Percentiles rank a stretch among this genome's conserved stretches.
These are phyloP conservation scores for Ephemerocybe angulata DNA, from an alignment of 768 basidiomycete genomes.

Conservation along the genomic window DNA sequence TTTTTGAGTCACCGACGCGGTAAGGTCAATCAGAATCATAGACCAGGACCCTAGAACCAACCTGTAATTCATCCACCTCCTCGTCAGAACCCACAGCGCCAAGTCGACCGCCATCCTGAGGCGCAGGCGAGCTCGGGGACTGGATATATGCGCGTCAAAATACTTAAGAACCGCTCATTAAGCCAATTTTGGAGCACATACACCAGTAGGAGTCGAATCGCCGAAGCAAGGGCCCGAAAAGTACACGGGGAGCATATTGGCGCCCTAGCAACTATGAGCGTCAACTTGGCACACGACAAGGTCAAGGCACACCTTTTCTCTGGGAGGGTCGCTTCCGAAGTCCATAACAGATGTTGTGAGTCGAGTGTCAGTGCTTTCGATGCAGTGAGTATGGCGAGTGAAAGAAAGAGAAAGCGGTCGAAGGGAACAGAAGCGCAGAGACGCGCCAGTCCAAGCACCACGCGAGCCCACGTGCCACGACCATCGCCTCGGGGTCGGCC, in stretches of 20 bases:
- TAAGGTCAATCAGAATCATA: no score
- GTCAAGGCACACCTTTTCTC: background rate
- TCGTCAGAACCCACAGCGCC: background rate
- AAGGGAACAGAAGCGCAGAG: no score
- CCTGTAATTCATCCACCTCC: background rate
- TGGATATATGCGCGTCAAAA: constrained; percentile 22
- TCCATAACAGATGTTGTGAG: no score
- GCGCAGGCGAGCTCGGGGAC: constrained; percentile 15
- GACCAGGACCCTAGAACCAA: no score
- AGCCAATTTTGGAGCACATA: background rate
- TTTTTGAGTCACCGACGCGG: no score
- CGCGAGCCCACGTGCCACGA: no score
- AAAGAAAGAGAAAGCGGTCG: no score
- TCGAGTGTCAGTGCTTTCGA: no score
- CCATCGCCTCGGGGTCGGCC: no score
- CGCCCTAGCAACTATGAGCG: constrained; percentile 1
- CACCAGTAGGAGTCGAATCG: constrained; percentile 17
- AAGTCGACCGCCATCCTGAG: constrained; percentile 8
- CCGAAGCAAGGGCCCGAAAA: constrained; percentile 16
- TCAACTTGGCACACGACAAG: background rate
- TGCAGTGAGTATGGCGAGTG: no score
- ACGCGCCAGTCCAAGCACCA: no score
- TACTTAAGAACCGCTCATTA: background rate
- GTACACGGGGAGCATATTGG: constrained; percentile 11
- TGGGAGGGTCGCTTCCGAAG: no score